These are phyloP conservation scores for Cladosporium austrohemisphaericum DNA, from an alignment of 2,329 filamentous ascomycete genomes.

Conservation along the genomic window DNA sequence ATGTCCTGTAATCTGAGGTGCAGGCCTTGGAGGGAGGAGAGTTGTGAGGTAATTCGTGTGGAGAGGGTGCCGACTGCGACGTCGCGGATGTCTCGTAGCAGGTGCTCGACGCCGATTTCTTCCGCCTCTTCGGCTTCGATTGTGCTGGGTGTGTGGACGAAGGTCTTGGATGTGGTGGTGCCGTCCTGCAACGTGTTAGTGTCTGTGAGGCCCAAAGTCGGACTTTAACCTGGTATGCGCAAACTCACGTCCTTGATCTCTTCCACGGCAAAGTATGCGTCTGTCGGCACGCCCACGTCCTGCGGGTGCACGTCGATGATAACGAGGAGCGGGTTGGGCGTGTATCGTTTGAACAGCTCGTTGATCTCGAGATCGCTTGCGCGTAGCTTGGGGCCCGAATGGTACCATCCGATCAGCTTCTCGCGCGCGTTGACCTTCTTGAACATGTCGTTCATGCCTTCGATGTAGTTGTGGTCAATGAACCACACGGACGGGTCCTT, in stretches of 20 bases:
- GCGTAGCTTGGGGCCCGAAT: conserved; percentile 93
- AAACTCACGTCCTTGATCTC: conserved; percentile 89
- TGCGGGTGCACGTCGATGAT: conserved; percentile 99
- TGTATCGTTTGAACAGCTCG: conserved; percentile 99
- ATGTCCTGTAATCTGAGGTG: conserved; percentile 94
- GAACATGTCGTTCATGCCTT: conserved; percentile 99
- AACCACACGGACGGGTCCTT: conserved; percentile 99
- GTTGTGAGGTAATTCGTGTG: conserved; percentile 93
- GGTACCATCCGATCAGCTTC: conserved; percentile 99
- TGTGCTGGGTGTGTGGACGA: conserved; percentile 95
- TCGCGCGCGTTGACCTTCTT: conserved; percentile 99
- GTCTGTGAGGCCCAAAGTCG: conserved; percentile 5
- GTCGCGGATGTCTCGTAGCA: conserved; percentile 95
- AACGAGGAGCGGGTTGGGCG: conserved; percentile 89
- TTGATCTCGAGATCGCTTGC: conserved; percentile 98
- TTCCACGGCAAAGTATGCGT: conserved; percentile 98
- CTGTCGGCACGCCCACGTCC: conserved; percentile 93
- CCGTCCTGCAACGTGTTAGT: conserved; percentile 64
- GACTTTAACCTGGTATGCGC: neutral
- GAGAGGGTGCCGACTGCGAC: conserved; percentile 95
- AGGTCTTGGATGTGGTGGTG: conserved; percentile 93
- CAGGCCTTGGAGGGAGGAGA: conserved; percentile 93
- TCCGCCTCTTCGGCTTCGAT: conserved; percentile 99
- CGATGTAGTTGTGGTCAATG: conserved; percentile 97
- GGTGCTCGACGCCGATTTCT: conserved; percentile 96